Percentiles rank a stretch among this genome's conserved stretches.
These are phyloP conservation scores for Plenodomus lindquistii DNA, from an alignment of 2,329 filamentous ascomycete species.

Conservation along the genomic window DNA sequence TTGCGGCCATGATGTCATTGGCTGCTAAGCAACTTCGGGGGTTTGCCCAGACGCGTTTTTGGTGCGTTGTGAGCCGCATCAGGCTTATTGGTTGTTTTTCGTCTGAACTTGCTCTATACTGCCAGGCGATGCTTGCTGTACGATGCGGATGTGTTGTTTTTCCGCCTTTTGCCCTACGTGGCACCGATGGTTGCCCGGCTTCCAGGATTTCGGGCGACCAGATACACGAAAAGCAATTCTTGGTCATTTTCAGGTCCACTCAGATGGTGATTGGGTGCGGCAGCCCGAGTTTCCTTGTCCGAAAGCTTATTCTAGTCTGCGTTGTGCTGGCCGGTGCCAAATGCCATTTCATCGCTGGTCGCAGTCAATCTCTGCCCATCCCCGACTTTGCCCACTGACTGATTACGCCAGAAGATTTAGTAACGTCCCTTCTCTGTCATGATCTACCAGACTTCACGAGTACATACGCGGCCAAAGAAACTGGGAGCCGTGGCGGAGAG, in stretches of 20 bases:
- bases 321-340: no score
- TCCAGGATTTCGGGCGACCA: background rate
- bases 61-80: background rate
- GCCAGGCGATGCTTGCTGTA: background rate
- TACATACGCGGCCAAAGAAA: no score
- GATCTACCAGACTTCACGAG: no score
- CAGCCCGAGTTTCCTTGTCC: background rate
- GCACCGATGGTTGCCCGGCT: background rate
- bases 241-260: background rate
- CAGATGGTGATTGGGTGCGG: background rate
- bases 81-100: background rate
- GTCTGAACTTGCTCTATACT: background rate
- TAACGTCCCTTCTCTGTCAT: no score
- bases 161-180: background rate
- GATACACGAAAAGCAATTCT: background rate
- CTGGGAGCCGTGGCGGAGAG: no score
- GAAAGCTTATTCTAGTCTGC: background rate
- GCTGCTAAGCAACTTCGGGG: background rate
- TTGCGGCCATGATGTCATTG: slow-evolving; percentile 10
- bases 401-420: no score
- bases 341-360: no score
- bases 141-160: background rate
- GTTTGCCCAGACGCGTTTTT: background rate
- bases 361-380: no score
- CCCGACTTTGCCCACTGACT: no score